Evolutionary conservation across 73 alveolate genomes (phyloP).

Genomic region (Tetrahymena thermophila): DNA sequence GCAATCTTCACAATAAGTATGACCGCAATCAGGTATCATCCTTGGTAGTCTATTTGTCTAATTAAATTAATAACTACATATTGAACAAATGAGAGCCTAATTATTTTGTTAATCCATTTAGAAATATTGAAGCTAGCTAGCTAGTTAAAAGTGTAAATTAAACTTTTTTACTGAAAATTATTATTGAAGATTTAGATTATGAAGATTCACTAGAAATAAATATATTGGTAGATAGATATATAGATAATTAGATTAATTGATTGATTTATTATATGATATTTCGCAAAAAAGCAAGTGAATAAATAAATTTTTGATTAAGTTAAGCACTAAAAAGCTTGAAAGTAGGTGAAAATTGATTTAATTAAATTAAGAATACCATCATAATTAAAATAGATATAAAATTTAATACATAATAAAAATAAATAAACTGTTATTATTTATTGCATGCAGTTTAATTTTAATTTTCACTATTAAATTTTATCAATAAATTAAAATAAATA

Average conservation of each 20-base stretch:
- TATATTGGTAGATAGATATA: not conserved
- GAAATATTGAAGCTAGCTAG: not conserved
- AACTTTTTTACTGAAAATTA: not conserved
- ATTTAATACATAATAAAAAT: not conserved
- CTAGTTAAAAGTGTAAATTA: not conserved
- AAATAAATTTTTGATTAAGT: too few relatives aligned
- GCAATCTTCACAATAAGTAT: not conserved
- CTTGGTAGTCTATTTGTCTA: not conserved
- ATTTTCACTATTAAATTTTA: too few relatives aligned
- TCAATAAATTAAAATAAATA: too few relatives aligned
- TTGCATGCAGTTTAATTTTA: not conserved
- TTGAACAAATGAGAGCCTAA: not conserved
- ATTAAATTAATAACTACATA: not conserved
- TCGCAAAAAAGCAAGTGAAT: not conserved
- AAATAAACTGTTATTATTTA: not conserved
- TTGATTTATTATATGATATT: not conserved
- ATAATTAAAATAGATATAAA: not conserved
- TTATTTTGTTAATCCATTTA: not conserved
- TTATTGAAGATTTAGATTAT: not conserved
- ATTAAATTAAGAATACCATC: not conserved
- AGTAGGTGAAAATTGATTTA: not conserved
- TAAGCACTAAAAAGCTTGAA: not conserved
- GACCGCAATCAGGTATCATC: not conserved
- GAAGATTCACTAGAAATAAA: not conserved
- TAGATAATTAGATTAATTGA: too few relatives aligned